Evolutionary conservation across 306 rosid genomes (phyloP).

Genomic region (Notholithocarpus densiflorus): DNA sequence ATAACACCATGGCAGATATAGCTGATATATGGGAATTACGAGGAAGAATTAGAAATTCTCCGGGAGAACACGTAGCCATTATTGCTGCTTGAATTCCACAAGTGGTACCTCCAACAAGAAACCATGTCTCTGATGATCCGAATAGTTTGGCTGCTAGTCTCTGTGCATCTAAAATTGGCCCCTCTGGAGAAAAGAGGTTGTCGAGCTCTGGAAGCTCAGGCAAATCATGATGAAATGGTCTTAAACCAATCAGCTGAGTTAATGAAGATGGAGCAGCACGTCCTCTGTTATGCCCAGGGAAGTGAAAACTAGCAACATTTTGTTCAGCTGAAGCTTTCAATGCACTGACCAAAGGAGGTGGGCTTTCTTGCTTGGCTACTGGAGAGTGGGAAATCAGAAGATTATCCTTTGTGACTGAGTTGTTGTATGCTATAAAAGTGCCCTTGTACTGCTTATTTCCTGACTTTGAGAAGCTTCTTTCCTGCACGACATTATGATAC

Average conservation of each 20-base stretch:
- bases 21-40: slow-evolving; percentile 80
- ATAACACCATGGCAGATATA: slow-evolving; percentile 69
- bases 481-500: slow-evolving; percentile 26
- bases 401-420: slow-evolving; percentile 20
- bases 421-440: slow-evolving; percentile 3
- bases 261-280: slow-evolving; percentile 72
- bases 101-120: slow-evolving; percentile 91
- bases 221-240: slow-evolving; percentile 68
- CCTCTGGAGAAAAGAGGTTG: slow-evolving; percentile 71
- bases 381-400: slow-evolving; percentile 4
- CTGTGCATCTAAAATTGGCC: slow-evolving; percentile 84
- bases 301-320: slow-evolving; percentile 68
- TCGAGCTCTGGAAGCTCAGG: slow-evolving; percentile 82
- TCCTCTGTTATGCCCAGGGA: slow-evolving; percentile 95
- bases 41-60: slow-evolving; percentile 69
- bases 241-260: slow-evolving; percentile 57
- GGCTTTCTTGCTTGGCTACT: slow-evolving; percentile 17
- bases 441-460: slow-evolving; percentile 15
- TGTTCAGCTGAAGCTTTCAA: slow-evolving; percentile 65
- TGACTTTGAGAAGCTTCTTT: slow-evolving; percentile 15
- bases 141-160: slow-evolving; percentile 71
- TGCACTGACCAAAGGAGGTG: slow-evolving; percentile 66
- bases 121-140: slow-evolving; percentile 81
- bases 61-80: slow-evolving; percentile 79
- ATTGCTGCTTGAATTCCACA: slow-evolving; percentile 89